Percentiles rank a stretch among this genome's conserved stretches.
These are phyloP conservation scores for Plasmodium gallinaceum DNA, from an alignment of 169 alveolate species.

Conservation along the genomic window DNA sequence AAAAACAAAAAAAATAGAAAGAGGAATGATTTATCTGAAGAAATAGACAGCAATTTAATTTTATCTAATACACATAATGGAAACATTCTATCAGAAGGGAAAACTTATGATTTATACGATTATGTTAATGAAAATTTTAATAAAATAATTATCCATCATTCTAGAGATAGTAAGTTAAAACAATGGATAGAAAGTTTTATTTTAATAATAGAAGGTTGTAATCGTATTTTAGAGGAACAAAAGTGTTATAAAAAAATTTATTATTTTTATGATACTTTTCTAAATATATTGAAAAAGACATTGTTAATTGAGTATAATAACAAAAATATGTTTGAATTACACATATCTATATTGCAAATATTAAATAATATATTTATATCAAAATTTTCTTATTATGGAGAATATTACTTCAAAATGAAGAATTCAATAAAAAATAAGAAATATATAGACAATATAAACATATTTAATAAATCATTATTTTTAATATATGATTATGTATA, in stretches of 20 bases:
- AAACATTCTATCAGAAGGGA: constrained; percentile 6
- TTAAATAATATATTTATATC: constrained; percentile 68
- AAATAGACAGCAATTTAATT: constrained; percentile 7
- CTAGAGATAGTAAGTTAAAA: constrained; percentile 70
- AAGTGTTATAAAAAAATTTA: constrained; percentile 40
- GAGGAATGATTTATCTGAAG: constrained; percentile 10
- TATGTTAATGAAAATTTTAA: constrained; percentile 71
- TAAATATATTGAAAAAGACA: constrained; percentile 41
- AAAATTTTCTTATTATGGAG: constrained; percentile 16
- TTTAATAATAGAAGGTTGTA: constrained; percentile 74
- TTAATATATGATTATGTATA: constrained; percentile 65
- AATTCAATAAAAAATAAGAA: constrained; percentile 29
- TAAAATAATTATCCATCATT: constrained; percentile 69
- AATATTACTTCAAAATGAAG: constrained; percentile 38
- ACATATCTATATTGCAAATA: constrained; percentile 62
- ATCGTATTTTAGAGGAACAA: constrained; percentile 43
- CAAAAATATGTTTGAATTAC: constrained; percentile 67
- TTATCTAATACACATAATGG: constrained; percentile 8
- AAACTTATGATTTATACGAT: constrained; percentile 32
- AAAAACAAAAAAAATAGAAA: constrained; percentile 8
- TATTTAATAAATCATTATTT: constrained; percentile 54
- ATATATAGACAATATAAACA: constrained; percentile 12
- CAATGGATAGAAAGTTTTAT: constrained; percentile 73
- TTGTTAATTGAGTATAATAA: constrained; percentile 46
- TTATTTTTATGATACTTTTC: constrained; percentile 61